Percentiles rank a stretch among this genome's conserved stretches.
Evolutionary conservation across 805 yeast genomes (phyloP).

Genomic region (Ogataea trehalophila): DNA sequence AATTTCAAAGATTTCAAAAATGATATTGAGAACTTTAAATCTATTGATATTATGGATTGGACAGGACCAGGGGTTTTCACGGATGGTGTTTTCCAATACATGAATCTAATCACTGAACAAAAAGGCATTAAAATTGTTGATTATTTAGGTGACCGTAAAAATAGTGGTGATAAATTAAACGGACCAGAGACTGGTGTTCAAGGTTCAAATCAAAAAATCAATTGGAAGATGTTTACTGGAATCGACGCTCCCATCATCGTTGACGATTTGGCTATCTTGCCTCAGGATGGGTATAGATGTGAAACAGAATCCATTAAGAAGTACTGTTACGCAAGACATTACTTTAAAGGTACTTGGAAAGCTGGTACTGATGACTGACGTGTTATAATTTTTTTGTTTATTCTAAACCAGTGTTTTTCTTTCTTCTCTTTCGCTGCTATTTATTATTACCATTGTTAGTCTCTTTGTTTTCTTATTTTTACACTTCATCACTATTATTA

Average conservation of each 20-base stretch:
- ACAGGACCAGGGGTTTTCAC: slow-evolving; percentile 53
- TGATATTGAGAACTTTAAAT: slow-evolving; percentile 28
- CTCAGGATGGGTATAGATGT: slow-evolving; percentile 12
- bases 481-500: no score
- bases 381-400: not conserved
- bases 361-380: not conserved
- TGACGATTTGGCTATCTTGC: slow-evolving; percentile 14
- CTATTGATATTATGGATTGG: slow-evolving; percentile 41
- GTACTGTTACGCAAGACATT: slow-evolving; percentile 17
- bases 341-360: slow-evolving; percentile 19
- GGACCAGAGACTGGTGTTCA: slow-evolving; percentile 10
- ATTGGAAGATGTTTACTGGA: slow-evolving; percentile 17
- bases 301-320: slow-evolving; percentile 25
- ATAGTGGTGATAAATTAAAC: slow-evolving; percentile 5
- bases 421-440: no score
- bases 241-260: slow-evolving; percentile 14
- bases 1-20: slow-evolving; percentile 13
- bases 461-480: no score
- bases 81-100: slow-evolving; percentile 39
- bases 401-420: no score
- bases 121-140: slow-evolving; percentile 3
- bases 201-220: slow-evolving; percentile 3
- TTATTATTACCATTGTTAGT: no score
- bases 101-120: slow-evolving; percentile 27
- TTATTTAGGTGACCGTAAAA: slow-evolving; percentile 3